Conservation (phyloP, 2,329 filamentous ascomycete genomes). For the Ceratocystis ficicola region DNA sequence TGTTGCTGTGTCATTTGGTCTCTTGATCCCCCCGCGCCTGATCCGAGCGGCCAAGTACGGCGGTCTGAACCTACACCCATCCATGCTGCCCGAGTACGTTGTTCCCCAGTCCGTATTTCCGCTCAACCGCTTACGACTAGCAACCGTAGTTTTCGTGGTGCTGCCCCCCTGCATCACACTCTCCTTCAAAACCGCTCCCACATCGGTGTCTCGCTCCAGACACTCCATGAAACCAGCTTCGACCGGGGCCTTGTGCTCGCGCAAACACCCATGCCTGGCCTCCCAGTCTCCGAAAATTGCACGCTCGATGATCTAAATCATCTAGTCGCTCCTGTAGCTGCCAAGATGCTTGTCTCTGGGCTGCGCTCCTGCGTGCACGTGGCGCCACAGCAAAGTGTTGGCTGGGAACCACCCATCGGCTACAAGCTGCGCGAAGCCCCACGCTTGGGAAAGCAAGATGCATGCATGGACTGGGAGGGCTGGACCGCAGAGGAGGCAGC, state of each 20-base stretch:
- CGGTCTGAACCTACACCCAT: slow-evolving; percentile 88
- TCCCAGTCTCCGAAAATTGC: slow-evolving; percentile 37
- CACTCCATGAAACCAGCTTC: slow-evolving; percentile 62
- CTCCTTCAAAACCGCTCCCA: slow-evolving; percentile 48
- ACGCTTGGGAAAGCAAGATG: slow-evolving; percentile 57
- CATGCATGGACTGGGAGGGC: slow-evolving; percentile 46
- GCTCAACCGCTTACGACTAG: slow-evolving; percentile 13
- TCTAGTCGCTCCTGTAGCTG: slow-evolving; percentile 52
- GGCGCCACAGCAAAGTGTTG: slow-evolving; percentile 36
- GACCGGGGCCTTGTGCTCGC: slow-evolving; percentile 66
- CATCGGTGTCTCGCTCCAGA: slow-evolving; percentile 78
- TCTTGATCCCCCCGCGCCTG: slow-evolving; percentile 71
- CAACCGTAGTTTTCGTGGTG: slow-evolving; percentile 55
- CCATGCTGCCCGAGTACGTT: slow-evolving; percentile 66
- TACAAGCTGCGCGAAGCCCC: slow-evolving; percentile 42
- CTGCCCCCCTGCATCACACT: slow-evolving; percentile 79
- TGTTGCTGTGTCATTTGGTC: slow-evolving; percentile 85
- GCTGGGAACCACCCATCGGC: slow-evolving; percentile 9
- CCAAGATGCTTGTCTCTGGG: slow-evolving; percentile 54
- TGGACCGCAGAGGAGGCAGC: slow-evolving; percentile 45
- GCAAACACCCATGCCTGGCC: slow-evolving; percentile 51
- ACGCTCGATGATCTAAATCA: slow-evolving; percentile 34
- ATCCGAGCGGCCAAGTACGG: slow-evolving; percentile 62
- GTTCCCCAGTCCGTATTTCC: neutral
- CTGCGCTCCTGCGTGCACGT: slow-evolving; percentile 54